Conservation (phyloP, 805 yeast species). For the Cyberlindnera saturnus region DNA sequence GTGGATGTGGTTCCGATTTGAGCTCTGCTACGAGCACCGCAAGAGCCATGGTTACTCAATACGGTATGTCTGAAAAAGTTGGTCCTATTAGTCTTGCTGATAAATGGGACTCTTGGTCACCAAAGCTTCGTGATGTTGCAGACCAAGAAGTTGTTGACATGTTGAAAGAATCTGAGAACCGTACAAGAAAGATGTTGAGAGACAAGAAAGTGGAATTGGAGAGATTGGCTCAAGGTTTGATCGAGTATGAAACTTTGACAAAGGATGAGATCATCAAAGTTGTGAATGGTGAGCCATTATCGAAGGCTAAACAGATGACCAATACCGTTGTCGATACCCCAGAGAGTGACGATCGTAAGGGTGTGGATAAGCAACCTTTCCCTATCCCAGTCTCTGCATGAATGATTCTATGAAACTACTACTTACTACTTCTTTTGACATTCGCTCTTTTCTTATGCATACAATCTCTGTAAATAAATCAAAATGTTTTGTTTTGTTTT, state of each 20-base stretch:
- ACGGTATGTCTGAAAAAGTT: slow-evolving; percentile 91
- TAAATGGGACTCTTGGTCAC: slow-evolving; percentile 94
- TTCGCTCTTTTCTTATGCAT: no score
- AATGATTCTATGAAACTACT: neutral
- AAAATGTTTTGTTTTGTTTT: no score
- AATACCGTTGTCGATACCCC: slow-evolving; percentile 68
- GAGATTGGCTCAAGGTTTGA: slow-evolving; percentile 84
- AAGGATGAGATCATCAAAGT: slow-evolving; percentile 86
- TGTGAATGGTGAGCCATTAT: slow-evolving; percentile 71
- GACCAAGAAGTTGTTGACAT: slow-evolving; percentile 84
- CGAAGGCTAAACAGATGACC: slow-evolving; percentile 60
- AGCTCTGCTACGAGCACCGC: slow-evolving; percentile 88
- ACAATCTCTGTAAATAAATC: no score
- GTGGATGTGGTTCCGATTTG: slow-evolving; percentile 93
- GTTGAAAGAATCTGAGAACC: slow-evolving; percentile 67
- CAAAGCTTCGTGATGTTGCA: slow-evolving; percentile 79
- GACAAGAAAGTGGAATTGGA: slow-evolving; percentile 66
- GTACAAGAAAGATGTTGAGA: slow-evolving; percentile 65
- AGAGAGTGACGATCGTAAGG: slow-evolving; percentile 39
- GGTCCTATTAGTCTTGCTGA: slow-evolving; percentile 91
- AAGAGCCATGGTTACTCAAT: slow-evolving; percentile 92
- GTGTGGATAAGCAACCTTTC: slow-evolving; percentile 25
- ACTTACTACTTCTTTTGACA: neutral
- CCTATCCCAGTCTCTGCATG: slow-evolving; percentile 23
- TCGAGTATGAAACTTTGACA: slow-evolving; percentile 92